These are phyloP conservation scores for Garcileccinum viscosum DNA, from an alignment of 1,284 basidiomycete species.

Conservation along the genomic window DNA sequence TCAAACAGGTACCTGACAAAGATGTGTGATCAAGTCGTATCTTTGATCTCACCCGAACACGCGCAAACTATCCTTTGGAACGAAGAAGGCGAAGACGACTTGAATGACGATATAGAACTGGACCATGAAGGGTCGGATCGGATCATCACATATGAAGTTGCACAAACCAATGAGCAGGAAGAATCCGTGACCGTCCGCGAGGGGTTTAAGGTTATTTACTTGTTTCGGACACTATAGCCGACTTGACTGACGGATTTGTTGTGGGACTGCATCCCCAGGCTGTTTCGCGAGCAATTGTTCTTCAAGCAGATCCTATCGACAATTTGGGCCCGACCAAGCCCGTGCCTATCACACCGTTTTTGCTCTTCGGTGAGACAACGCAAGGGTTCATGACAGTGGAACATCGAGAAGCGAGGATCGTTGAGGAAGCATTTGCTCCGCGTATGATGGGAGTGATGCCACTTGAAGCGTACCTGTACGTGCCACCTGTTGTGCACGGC, in stretches of 20 bases:
- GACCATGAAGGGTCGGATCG: constrained; percentile 51
- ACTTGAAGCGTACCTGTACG: constrained; percentile 29
- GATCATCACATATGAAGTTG: constrained; percentile 60
- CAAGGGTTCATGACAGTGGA: constrained; percentile 43
- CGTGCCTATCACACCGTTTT: constrained; percentile 24
- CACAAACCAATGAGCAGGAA: constrained; percentile 63
- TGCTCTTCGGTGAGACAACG: constrained; percentile 43
- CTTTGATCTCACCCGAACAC: constrained; percentile 54
- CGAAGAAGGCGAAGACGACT: constrained; percentile 40
- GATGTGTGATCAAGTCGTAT: constrained; percentile 58
- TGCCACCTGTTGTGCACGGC: background rate
- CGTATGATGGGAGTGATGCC: constrained; percentile 10
- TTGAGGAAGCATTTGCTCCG: background rate
- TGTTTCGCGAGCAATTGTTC: constrained; percentile 19
- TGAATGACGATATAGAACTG: constrained; percentile 33
- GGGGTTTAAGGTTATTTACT: constrained; percentile 48
- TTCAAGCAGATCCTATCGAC: constrained; percentile 10
- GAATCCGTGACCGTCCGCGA: constrained; percentile 50
- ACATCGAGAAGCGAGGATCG: constrained; percentile 23
- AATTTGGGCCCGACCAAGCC: constrained; percentile 20
- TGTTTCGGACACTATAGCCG: background rate
- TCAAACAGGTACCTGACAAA: constrained; percentile 58
- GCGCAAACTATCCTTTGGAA: constrained; percentile 50
- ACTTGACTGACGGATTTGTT: background rate
- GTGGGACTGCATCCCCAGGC: constrained; percentile 14